These are phyloP conservation scores for Alternaria solani DNA, from an alignment of 2,329 filamentous ascomycete genomes.

Conservation along the genomic window DNA sequence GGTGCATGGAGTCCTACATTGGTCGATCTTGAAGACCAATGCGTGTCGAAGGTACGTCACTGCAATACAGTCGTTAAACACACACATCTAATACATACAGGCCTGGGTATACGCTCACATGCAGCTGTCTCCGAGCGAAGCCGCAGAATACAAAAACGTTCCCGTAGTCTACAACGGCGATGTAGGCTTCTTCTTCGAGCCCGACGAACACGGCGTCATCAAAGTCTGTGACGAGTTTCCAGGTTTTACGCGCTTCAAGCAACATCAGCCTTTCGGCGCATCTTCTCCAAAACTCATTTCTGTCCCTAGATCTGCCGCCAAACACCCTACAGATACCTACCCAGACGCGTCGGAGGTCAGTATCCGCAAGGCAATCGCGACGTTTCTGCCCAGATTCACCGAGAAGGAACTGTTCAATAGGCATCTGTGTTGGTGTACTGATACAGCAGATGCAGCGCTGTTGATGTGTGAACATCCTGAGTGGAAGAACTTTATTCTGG, in stretches of 20 bases:
- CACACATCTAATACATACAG: conserved; percentile 7
- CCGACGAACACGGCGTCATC: conserved; percentile 55
- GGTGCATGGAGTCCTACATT: conserved; percentile 42
- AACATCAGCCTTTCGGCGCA: conserved; percentile 55
- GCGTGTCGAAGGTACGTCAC: conserved; percentile 61
- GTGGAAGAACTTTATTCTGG: conserved; percentile 59
- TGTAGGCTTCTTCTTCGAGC: conserved; percentile 61
- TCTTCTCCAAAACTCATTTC: conserved; percentile 62
- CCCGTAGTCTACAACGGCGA: conserved; percentile 64
- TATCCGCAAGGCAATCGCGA: conserved; percentile 45
- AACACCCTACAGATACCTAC: conserved; percentile 54
- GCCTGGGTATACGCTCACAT: conserved; percentile 66
- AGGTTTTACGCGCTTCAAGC: conserved; percentile 52
- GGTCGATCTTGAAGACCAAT: conserved; percentile 41
- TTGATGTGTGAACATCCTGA: conserved; percentile 64
- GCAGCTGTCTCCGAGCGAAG: conserved; percentile 58
- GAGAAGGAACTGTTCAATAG: conserved; percentile 54
- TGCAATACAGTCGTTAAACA: background rate
- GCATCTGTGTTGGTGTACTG: conserved; percentile 66
- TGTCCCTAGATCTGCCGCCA: conserved; percentile 57
- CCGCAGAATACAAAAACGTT: conserved; percentile 57
- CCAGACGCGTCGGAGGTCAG: conserved; percentile 57
- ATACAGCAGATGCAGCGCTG: conserved; percentile 69
- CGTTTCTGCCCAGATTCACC: conserved; percentile 55
- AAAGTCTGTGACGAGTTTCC: conserved; percentile 67